Percentiles rank a stretch among this genome's conserved stretches.
These are phyloP conservation scores for Lodderomyces pseudojiufengensis DNA, from an alignment of 1,139 yeast genomes.

Conservation along the genomic window DNA sequence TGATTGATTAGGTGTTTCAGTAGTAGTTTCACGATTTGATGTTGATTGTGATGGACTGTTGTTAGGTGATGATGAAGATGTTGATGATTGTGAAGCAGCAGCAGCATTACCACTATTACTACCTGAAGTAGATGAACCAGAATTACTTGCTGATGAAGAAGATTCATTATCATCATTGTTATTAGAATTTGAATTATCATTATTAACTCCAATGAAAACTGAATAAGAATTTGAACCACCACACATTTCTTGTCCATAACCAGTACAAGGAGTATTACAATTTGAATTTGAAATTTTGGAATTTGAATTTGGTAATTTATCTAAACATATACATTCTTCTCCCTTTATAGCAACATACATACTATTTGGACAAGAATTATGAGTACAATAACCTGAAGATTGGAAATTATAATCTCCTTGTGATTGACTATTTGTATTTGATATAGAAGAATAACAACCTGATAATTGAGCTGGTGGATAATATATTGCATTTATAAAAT, in stretches of 20 bases:
- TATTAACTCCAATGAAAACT: conserved; percentile 26
- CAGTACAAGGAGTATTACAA: conserved; percentile 50
- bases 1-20: neutral
- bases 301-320: conserved; percentile 43
- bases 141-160: conserved; percentile 6
- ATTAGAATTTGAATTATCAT: too few relatives aligned
- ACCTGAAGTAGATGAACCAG: conserved; percentile 25
- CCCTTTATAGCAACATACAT: conserved; percentile 64
- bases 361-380: conserved; percentile 38
- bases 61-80: too few relatives aligned
- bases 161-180: conserved; percentile 2
- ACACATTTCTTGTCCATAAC: conserved; percentile 49
- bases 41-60: too few relatives aligned
- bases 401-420: conserved; percentile 45
- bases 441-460: conserved; percentile 34
- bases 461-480: conserved; percentile 7
- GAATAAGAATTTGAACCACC: conserved; percentile 51
- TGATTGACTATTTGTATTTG: conserved; percentile 20
- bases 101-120: neutral
- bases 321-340: conserved; percentile 63
- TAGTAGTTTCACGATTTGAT: neutral
- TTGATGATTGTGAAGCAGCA: neutral
- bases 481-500: conserved; percentile 3
- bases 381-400: conserved; percentile 46
- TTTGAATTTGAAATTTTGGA: conserved; percentile 18